Conservation (phyloP, 495 filamentous ascomycete genomes). For the Penicillium lividum region DNA sequence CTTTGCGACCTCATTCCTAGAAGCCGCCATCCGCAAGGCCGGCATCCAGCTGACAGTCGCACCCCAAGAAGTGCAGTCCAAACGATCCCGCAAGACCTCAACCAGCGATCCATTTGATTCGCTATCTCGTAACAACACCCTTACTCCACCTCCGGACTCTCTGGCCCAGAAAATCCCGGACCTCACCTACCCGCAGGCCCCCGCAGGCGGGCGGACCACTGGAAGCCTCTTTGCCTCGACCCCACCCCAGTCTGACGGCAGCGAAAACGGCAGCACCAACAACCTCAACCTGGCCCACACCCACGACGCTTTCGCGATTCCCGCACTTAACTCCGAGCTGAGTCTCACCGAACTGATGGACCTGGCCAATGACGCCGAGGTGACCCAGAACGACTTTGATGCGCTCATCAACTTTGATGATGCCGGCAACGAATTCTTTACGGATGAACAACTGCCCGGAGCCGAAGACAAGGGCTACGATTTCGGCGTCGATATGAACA, state of each 20-base stretch:
- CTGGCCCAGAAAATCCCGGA: conserved; percentile 47
- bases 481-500: conserved; percentile 32
- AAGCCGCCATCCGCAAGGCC: conserved; percentile 80
- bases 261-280: conserved; percentile 47
- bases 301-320: conserved; percentile 38
- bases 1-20: conserved; percentile 81
- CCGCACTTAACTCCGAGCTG: conserved; percentile 37
- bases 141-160: conserved; percentile 49
- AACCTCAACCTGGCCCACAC: conserved; percentile 40
- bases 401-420: conserved; percentile 52
- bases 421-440: conserved; percentile 40
- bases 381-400: conserved; percentile 53
- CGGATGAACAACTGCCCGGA: conserved; percentile 22
- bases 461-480: conserved; percentile 24
- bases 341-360: conserved; percentile 50
- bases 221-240: conserved; percentile 42
- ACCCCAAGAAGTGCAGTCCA: conserved; percentile 42
- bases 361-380: conserved; percentile 49
- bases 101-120: conserved; percentile 23
- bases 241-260: conserved; percentile 45
- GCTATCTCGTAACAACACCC: conserved; percentile 31
- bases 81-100: conserved; percentile 13
- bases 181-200: conserved; percentile 40
- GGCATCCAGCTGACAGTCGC: conserved; percentile 57
- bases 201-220: conserved; percentile 19